Conservation (phyloP, 2,329 filamentous ascomycete species). For the Chaetomium olivaceum region DNA sequence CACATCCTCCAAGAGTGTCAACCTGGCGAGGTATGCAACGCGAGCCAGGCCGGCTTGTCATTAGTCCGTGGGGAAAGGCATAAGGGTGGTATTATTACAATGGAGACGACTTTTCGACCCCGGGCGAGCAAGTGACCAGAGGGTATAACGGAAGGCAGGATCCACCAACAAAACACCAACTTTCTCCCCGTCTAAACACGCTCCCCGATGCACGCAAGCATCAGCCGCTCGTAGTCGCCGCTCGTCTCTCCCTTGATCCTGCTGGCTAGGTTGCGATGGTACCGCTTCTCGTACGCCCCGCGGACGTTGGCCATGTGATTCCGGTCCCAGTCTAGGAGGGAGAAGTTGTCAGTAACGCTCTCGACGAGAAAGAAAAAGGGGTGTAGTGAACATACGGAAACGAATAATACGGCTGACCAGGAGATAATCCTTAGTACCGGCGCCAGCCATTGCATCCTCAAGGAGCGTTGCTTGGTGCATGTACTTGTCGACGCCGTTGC, state of each 20-base stretch:
- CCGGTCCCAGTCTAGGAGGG: slow-evolving; percentile 67
- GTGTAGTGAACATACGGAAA: slow-evolving; percentile 45
- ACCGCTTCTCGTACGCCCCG: slow-evolving; percentile 72
- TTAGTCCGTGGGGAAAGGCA: not conserved
- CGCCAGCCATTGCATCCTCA: slow-evolving; percentile 83
- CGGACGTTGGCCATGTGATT: slow-evolving; percentile 75
- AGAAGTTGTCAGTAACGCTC: slow-evolving; percentile 7
- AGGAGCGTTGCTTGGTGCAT: slow-evolving; percentile 79
- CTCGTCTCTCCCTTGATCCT: slow-evolving; percentile 82
- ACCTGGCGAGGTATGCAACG: not conserved
- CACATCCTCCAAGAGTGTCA: not conserved
- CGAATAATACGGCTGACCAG: slow-evolving; percentile 77
- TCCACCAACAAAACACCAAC: not conserved
- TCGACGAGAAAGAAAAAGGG: not conserved
- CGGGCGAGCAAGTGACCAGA: too few species aligned
- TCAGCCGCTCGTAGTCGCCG: slow-evolving; percentile 74
- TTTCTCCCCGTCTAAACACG: slow-evolving; percentile 24
- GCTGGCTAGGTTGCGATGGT: slow-evolving; percentile 64
- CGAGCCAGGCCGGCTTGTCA: not conserved
- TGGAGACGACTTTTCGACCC: not conserved
- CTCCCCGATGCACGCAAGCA: slow-evolving; percentile 68
- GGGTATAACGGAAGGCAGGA: not conserved
- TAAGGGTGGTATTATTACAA: not conserved
- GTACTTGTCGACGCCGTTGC: slow-evolving; percentile 74
- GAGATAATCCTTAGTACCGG: slow-evolving; percentile 82